phyloP scores from a whole-genome alignment of 1,284 basidiomycete species.

The Trichosporon asahii region DNA sequence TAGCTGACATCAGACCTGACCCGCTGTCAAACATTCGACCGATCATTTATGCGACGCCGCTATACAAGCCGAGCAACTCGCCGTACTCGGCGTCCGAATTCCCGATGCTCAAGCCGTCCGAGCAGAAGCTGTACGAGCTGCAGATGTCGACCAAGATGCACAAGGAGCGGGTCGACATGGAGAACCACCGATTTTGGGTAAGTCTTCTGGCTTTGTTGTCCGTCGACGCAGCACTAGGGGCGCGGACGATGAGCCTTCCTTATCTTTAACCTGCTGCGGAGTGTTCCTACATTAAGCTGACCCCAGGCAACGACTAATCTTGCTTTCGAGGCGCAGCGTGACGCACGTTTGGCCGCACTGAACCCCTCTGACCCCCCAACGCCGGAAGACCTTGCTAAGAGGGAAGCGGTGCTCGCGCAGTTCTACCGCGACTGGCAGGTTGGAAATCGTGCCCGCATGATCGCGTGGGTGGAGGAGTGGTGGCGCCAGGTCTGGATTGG shows the following conservation, averaged over 20 bases:
- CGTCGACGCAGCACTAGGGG: too few species aligned
- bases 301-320: conserved; percentile 39
- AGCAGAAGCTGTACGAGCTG: conserved; percentile 31
- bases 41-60: conserved; percentile 40
- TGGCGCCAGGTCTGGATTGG: conserved; percentile 47
- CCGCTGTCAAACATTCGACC: conserved; percentile 48
- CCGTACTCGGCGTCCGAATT: conserved; percentile 46
- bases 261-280: too few species aligned
- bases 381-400: conserved; percentile 29
- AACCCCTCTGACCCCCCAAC: conserved; percentile 37
- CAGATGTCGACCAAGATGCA: conserved; percentile 44
- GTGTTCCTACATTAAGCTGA: too few species aligned
- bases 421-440: conserved; percentile 51
- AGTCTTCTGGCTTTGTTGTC: conserved; percentile 13
- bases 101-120: conserved; percentile 26
- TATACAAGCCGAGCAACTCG: conserved; percentile 33
- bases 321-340: conserved; percentile 39
- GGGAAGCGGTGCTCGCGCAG: conserved; percentile 39
- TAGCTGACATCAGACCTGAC: conserved; percentile 36
- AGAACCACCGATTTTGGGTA: conserved; percentile 50
- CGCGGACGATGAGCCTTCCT: too few species aligned
- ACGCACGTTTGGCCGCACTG: conserved; percentile 35
- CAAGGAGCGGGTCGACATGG: conserved; percentile 44
- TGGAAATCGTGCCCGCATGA: conserved; percentile 35
- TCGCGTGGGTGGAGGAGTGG: conserved; percentile 45